These are phyloP conservation scores for Rostrohypoxylon terebratum DNA, from an alignment of 495 filamentous ascomycete species.

Conservation along the genomic window DNA sequence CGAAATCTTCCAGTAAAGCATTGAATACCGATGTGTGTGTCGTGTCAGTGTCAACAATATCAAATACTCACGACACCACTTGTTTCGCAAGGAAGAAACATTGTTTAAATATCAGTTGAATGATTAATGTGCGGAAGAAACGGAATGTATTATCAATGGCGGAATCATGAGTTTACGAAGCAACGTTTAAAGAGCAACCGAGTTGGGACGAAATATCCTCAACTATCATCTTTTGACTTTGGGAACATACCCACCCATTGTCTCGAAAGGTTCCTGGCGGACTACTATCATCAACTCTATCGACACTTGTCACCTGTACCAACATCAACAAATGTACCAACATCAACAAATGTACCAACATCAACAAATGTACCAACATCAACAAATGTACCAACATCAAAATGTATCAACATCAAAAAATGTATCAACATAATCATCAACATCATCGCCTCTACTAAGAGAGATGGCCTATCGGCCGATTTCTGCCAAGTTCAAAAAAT, in stretches of 20 bases:
- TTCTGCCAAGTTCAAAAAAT: not conserved
- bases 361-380: not conserved
- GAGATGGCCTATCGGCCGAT: not conserved
- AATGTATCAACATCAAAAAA: too few relatives aligned
- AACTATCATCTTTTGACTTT: not conserved
- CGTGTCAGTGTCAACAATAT: too few relatives aligned
- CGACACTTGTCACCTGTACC: too few relatives aligned
- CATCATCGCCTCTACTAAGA: not conserved
- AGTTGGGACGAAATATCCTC: not conserved
- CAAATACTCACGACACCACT: too few relatives aligned
- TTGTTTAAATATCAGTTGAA: too few relatives aligned
- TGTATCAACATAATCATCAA: too few relatives aligned
- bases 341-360: not conserved
- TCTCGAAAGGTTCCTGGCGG: not conserved
- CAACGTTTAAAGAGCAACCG: not conserved
- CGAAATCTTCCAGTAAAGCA: too few relatives aligned
- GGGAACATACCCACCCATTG: not conserved
- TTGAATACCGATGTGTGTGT: too few relatives aligned
- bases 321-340: too few relatives aligned
- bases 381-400: not conserved
- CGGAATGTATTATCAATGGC: not conserved
- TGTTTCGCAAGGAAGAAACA: too few relatives aligned
- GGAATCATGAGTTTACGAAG: not conserved
- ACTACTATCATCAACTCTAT: not conserved
- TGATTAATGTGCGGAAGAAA: not conserved